Percentiles rank a stretch among this genome's conserved stretches.
phyloP scores from a whole-genome alignment of 345 rosid species.

The Viola odorata region DNA sequence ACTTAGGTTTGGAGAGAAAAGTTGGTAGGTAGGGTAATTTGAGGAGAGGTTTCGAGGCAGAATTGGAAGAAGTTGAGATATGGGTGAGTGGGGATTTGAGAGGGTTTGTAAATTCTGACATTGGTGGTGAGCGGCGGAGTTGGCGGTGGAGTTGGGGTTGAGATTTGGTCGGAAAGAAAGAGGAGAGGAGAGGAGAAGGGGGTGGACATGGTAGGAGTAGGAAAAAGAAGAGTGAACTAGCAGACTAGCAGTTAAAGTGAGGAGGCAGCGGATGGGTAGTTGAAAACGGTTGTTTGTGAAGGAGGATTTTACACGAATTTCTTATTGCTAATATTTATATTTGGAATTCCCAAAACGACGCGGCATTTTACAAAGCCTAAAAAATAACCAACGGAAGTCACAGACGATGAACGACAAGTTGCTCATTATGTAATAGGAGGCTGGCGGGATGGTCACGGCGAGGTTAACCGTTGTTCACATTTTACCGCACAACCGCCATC shows the following conservation, averaged over 20 bases:
- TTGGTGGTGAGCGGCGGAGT: slow-evolving; percentile 29
- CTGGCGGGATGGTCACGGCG: too few species aligned
- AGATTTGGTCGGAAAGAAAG: slow-evolving; percentile 23
- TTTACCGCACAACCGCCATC: too few species aligned
- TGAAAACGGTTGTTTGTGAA: slow-evolving; percentile 36
- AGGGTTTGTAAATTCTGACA: slow-evolving; percentile 37
- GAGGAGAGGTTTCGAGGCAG: slow-evolving; percentile 26
- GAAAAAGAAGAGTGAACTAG: background rate
- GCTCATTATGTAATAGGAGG: background rate
- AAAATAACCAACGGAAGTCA: too few species aligned
- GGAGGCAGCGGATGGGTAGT: slow-evolving; percentile 1
- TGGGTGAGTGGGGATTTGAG: slow-evolving; percentile 14
- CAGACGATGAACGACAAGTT: background rate
- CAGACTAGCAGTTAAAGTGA: background rate
- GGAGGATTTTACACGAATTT: slow-evolving; percentile 31
- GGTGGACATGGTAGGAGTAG: slow-evolving; percentile 2
- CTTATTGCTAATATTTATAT: too few species aligned
- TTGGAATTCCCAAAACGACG: too few species aligned
- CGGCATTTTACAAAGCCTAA: too few species aligned
- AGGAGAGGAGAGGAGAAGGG: slow-evolving; percentile 25
- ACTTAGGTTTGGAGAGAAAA: slow-evolving; percentile 32
- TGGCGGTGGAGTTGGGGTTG: slow-evolving; percentile 10
- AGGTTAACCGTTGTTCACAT: too few species aligned
- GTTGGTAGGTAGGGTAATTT: slow-evolving; percentile 9
- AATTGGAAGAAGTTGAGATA: slow-evolving; percentile 31